Evolutionary conservation across 192 early-diverging fungal species (phyloP).

Genomic region (Mortierella alpina): DNA sequence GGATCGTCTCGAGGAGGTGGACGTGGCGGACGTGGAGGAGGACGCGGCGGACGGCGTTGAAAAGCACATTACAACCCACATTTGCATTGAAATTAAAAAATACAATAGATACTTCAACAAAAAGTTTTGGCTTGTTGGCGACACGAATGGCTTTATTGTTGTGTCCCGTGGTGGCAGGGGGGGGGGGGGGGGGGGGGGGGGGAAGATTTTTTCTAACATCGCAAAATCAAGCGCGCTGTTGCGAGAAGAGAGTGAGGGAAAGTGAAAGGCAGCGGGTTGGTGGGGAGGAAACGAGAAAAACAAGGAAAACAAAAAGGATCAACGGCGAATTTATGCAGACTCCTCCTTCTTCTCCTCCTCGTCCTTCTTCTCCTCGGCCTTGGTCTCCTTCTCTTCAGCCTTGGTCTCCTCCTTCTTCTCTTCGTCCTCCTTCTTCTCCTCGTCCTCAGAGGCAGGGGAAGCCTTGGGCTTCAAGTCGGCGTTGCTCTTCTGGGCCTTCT

Average conservation of each 20-base stretch:
- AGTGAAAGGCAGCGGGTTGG: neutral
- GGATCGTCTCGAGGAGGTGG: slow-evolving; percentile 11
- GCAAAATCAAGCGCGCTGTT: too few species aligned
- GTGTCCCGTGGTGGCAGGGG: too few species aligned
- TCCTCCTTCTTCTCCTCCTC: slow-evolving; percentile 52
- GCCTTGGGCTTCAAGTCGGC: slow-evolving; percentile 79
- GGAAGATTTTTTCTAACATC: too few species aligned
- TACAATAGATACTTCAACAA: neutral
- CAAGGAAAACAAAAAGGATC: neutral
- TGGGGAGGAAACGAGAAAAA: too few species aligned
- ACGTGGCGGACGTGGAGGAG: slow-evolving; percentile 33
- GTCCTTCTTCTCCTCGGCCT: slow-evolving; percentile 54
- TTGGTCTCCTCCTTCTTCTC: slow-evolving; percentile 45
- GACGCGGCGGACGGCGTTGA: slow-evolving; percentile 12
- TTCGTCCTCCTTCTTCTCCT: slow-evolving; percentile 49
- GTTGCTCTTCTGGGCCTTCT: slow-evolving; percentile 92
- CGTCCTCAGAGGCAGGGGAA: slow-evolving; percentile 62
- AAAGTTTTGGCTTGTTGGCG: too few species aligned
- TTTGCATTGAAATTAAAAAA: neutral
- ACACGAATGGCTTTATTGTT: too few species aligned
- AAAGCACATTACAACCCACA: neutral
- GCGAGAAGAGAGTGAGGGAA: neutral
- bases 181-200: too few species aligned
- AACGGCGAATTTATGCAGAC: slow-evolving; percentile 30
- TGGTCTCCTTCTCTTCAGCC: slow-evolving; percentile 45